These are phyloP conservation scores for Clohesyomyces aquaticus DNA, from an alignment of 495 filamentous ascomycete species.

Conservation along the genomic window DNA sequence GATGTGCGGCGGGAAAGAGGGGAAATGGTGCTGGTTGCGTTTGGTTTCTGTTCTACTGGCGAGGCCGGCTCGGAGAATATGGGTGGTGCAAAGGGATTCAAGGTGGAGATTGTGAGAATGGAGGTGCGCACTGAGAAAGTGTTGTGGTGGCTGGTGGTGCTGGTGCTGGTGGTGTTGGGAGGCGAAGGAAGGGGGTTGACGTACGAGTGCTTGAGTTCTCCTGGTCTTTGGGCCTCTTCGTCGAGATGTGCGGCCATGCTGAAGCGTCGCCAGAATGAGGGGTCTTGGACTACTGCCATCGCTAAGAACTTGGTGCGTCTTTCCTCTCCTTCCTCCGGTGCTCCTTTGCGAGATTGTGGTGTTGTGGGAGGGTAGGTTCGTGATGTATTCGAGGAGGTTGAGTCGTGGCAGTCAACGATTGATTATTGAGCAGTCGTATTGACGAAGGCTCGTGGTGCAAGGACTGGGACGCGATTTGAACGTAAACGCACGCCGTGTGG, in stretches of 20 bases:
- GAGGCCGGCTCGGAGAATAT: background rate
- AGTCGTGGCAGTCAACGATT: too few relatives aligned
- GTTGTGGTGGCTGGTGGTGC: slow-evolving; percentile 18
- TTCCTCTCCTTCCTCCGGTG: background rate
- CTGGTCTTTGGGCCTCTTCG: slow-evolving; percentile 41
- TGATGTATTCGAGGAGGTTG: background rate
- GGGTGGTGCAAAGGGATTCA: background rate
- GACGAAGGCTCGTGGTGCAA: too few relatives aligned
- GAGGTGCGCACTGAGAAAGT: too few relatives aligned
- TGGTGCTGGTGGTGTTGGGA: background rate
- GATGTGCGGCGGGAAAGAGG: too few relatives aligned
- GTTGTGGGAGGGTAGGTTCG: background rate
- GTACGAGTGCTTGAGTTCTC: slow-evolving; percentile 49
- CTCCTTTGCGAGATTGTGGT: background rate
- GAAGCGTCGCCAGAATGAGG: slow-evolving; percentile 67
- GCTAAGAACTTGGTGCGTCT: background rate
- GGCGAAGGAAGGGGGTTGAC: slow-evolving; percentile 17
- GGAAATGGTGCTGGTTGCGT: too few relatives aligned
- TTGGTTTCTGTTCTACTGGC: background rate
- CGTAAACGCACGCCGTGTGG: background rate
- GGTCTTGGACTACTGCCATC: slow-evolving; percentile 58
- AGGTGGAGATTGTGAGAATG: background rate
- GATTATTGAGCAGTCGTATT: too few relatives aligned
- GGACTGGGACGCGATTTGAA: background rate
- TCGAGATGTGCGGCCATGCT: slow-evolving; percentile 59